These are phyloP conservation scores for Colletotrichum eremochloae DNA, from an alignment of 2,329 filamentous ascomycete genomes.

Conservation along the genomic window DNA sequence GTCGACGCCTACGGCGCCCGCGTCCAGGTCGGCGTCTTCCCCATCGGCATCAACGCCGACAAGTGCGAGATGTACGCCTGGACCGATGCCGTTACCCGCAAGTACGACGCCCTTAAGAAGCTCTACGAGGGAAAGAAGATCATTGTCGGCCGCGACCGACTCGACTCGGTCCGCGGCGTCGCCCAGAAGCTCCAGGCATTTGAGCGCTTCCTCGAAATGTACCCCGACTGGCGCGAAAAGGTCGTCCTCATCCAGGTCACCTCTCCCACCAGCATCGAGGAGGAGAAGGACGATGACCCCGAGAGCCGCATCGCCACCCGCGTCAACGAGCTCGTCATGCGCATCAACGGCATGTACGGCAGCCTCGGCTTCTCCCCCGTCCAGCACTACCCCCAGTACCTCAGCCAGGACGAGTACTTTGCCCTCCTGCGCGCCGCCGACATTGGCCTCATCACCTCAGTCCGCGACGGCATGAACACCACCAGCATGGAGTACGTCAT, in stretches of 20 bases:
- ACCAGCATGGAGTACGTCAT: conserved; percentile 95
- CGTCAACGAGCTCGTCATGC: conserved; percentile 90
- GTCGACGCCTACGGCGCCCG: conserved; percentile 91
- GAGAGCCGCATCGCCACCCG: conserved; percentile 88
- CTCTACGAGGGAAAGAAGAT: conserved; percentile 93
- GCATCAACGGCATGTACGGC: conserved; percentile 92
- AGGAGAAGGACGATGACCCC: conserved; percentile 77
- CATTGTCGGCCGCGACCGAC: conserved; percentile 93
- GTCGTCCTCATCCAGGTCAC: conserved; percentile 97
- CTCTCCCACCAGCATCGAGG: conserved; percentile 84
- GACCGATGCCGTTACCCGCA: conserved; percentile 75
- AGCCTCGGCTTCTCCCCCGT: conserved; percentile 91
- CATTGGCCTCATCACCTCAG: conserved; percentile 93
- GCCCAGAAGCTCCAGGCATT: conserved; percentile 97
- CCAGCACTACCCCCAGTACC: conserved; percentile 94
- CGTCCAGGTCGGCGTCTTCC: conserved; percentile 92
- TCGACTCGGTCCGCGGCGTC: conserved; percentile 93
- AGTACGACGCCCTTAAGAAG: conserved; percentile 79
- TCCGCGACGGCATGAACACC: conserved; percentile 98
- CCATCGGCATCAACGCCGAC: conserved; percentile 92
- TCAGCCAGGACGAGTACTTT: conserved; percentile 92
- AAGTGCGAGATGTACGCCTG: conserved; percentile 83
- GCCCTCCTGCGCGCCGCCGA: conserved; percentile 91
- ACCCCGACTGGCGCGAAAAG: conserved; percentile 91
- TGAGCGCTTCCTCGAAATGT: conserved; percentile 89